Evolutionary conservation across 805 yeast species (phyloP).

Genomic region (Ogataea glucozyma): DNA sequence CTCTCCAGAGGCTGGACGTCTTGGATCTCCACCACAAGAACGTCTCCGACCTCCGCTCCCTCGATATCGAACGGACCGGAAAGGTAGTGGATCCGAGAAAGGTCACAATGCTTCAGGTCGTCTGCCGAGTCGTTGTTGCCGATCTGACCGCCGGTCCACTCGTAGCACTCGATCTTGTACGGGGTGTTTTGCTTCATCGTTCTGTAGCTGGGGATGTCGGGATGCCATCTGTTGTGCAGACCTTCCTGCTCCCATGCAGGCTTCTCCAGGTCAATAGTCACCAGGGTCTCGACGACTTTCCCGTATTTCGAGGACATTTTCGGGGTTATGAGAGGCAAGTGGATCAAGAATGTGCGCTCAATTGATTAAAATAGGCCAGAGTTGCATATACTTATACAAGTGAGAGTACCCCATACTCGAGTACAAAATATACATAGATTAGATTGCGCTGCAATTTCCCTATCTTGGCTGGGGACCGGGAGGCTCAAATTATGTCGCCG

Average conservation of each 20-base stretch:
- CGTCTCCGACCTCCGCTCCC: conserved; percentile 50
- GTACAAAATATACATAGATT: not conserved
- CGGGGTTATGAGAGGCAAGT: not conserved
- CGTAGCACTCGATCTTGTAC: conserved; percentile 50
- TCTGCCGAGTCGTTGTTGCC: conserved; percentile 49
- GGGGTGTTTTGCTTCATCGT: conserved; percentile 44
- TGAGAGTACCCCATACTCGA: no score
- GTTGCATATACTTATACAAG: no score
- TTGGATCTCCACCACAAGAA: conserved; percentile 49
- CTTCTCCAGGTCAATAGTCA: conserved; percentile 42
- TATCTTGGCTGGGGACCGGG: no score
- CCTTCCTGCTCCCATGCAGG: conserved; percentile 50
- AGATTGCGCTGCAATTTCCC: not conserved
- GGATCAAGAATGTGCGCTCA: not conserved
- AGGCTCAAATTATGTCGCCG: no score
- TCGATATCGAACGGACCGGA: conserved; percentile 50
- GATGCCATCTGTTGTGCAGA: conserved; percentile 56
- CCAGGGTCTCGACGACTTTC: conserved; percentile 38
- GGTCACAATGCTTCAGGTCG: conserved; percentile 46
- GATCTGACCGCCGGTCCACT: conserved; percentile 57
- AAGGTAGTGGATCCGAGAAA: conserved; percentile 47
- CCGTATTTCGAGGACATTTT: conserved; percentile 18
- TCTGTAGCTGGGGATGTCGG: conserved; percentile 46
- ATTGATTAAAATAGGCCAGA: no score
- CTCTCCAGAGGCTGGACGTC: conserved; percentile 53